A percentile compares a stretch with the other conserved stretches of the same genome.
Conservation (phyloP, 345 rosid species). For the Citrus inodora region DNA sequence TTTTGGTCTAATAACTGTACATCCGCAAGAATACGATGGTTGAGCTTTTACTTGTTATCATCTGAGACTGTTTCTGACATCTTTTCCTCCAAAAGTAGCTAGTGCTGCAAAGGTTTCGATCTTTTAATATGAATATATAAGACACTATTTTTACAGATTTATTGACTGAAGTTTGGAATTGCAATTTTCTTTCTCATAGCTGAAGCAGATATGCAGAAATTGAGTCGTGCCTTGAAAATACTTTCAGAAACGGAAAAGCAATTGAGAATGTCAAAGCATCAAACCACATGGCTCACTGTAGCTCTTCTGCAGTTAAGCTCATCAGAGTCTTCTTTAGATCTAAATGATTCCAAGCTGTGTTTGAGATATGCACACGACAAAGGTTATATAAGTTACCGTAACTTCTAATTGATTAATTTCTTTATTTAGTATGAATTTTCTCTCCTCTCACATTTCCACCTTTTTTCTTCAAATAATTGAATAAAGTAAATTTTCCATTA, state of each 20-base stretch:
- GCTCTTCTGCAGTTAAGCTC: slow-evolving; percentile 86
- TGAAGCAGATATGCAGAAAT: slow-evolving; percentile 68
- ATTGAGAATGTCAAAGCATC: slow-evolving; percentile 82
- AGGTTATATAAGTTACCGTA: slow-evolving; percentile 33
- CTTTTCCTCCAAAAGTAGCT: neutral
- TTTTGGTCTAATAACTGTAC: neutral
- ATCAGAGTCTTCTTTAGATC: slow-evolving; percentile 45
- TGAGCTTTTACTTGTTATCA: neutral
- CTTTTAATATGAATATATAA: neutral
- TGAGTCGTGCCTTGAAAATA: slow-evolving; percentile 76
- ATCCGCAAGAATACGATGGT: neutral
- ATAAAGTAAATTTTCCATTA: neutral
- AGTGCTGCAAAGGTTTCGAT: neutral
- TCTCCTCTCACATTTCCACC: neutral
- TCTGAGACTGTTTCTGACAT: neutral
- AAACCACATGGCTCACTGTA: slow-evolving; percentile 95
- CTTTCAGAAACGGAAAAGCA: slow-evolving; percentile 95
- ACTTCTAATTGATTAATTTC: neutral
- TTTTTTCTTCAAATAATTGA: neutral
- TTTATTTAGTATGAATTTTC: neutral
- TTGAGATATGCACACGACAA: slow-evolving; percentile 40
- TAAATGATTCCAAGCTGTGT: slow-evolving; percentile 42
- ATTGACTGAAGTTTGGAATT: neutral
- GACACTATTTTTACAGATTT: neutral
- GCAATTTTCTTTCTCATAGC: slow-evolving; percentile 38